Evolutionary conservation across 2,329 filamentous ascomycete genomes (phyloP).

Genomic region (Diaporthe velutina): DNA sequence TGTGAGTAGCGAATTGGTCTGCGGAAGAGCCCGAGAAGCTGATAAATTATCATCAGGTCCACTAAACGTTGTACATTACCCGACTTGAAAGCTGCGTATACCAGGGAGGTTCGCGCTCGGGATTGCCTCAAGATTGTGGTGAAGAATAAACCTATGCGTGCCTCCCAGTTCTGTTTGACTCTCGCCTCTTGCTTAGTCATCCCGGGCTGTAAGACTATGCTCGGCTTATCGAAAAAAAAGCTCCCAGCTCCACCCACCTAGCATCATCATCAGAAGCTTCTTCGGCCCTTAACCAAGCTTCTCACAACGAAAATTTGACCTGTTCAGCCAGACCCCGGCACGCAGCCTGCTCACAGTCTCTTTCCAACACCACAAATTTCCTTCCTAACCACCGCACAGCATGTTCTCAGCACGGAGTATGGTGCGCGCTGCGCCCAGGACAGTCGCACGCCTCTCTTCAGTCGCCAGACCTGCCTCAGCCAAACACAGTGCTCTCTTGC

Average conservation of each 20-base stretch:
- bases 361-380: conserved; percentile 46
- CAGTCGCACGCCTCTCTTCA: conserved; percentile 68
- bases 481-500: conserved; percentile 63
- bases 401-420: conserved; percentile 80
- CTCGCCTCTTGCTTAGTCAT: conserved; percentile 33
- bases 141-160: background rate
- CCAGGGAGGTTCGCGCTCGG: too few species aligned
- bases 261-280: conserved; percentile 32
- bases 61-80: too few species aligned
- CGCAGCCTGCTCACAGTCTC: conserved; percentile 42
- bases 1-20: background rate
- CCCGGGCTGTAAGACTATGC: too few species aligned
- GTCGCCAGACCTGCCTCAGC: conserved; percentile 60
- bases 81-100: too few species aligned
- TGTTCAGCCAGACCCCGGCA: background rate
- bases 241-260: conserved; percentile 14
- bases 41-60: too few species aligned
- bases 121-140: background rate
- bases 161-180: too few species aligned
- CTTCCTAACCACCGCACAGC: conserved; percentile 47
- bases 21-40: background rate
- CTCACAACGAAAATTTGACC: conserved; percentile 31
- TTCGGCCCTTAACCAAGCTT: background rate
- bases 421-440: conserved; percentile 76
- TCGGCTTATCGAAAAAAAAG: conserved; percentile 10